A percentile compares a stretch with the other conserved stretches of the same genome.
These are phyloP conservation scores for Nigrograna mackinnonii DNA, from an alignment of 2,329 filamentous ascomycete species.

Conservation along the genomic window DNA sequence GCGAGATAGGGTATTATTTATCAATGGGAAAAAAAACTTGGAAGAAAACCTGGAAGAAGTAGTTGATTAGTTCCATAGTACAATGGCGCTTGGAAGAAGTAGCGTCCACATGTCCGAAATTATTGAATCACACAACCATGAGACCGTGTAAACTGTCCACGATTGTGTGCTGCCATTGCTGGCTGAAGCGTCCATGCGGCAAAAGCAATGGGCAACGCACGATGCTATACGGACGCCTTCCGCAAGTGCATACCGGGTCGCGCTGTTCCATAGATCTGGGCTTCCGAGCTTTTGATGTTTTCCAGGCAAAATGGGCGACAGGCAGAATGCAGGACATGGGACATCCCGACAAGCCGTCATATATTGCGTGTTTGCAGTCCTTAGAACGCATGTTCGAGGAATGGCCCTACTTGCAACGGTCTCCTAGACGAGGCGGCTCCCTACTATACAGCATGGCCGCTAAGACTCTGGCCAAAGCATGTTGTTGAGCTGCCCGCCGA, in stretches of 20 bases:
- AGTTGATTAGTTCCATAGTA: constrained; percentile 22
- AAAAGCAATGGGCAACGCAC: constrained; percentile 4
- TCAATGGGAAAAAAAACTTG: too few species aligned
- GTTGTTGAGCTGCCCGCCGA: constrained; percentile 10
- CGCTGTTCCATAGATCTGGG: constrained; percentile 23
- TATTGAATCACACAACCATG: too few species aligned
- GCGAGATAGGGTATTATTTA: constrained; percentile 9
- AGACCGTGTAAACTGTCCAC: constrained; percentile 1
- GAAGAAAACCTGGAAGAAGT: constrained; percentile 14
- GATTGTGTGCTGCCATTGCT: constrained; percentile 1
- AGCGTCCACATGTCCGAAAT: constrained; percentile 13
- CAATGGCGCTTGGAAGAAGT: constrained; percentile 17
- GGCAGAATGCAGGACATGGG: constrained; percentile 27
- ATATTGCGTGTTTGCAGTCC: constrained; percentile 23
- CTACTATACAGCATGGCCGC: constrained; percentile 1
- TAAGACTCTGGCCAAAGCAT: constrained; percentile 1
- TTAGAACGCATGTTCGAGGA: constrained; percentile 34
- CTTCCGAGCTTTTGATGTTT: constrained; percentile 15
- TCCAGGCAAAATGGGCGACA: constrained; percentile 22
- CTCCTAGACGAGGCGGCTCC: constrained; percentile 5
- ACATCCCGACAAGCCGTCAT: constrained; percentile 18
- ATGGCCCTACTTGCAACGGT: constrained; percentile 13
- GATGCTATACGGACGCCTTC: constrained; percentile 15
- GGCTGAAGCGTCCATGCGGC: constrained; percentile 1
- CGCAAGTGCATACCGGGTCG: constrained; percentile 25